Base-by-base conservation (phyloP, 192 early-diverging fungal species). In the Gamsiella multidivaricata region DNA sequence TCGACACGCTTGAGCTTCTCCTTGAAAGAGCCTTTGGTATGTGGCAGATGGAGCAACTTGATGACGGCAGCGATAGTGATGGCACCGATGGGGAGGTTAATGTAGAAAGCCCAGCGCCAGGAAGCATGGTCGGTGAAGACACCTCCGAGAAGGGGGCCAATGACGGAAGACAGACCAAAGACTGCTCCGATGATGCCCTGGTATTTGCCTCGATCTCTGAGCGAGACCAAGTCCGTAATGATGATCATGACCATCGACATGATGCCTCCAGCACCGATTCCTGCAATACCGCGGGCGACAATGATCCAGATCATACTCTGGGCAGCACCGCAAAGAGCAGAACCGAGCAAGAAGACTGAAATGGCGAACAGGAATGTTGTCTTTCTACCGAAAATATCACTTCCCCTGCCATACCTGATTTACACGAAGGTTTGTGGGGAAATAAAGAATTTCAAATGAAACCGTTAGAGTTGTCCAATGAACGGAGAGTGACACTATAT, bases 371-470 rank as follows among this genome's bases (percentile, higher is more conserved):
- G 36, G 68, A 91, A 88, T 29, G 81, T 78, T 15, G 70, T 25
- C 70, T 91, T 93, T 45, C 93, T 86, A n/a, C 93, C 94, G 79
- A 92, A 92, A 41, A 94, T 92, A 70, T 95, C 92, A 46, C 86
- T 76, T 26, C 91, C 73, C 34, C 90, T 89, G 37, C 93, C 92
- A 81, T 90, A 93, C 17, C 81, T 72, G 32, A 73, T 80, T 26
- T 80, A n/a, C n/a, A n/a, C n/a, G n/a, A n/a, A n/a, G n/a, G 41
- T 3, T 43, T 15, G 22, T 49, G 11, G 36, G 28, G 37, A 53
- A 34, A 61, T 14, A 36, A 49, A 58, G 15, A 49, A n/a, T 39
- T 39, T 9, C 5, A 39, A 39, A 39, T 39, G n/a, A n/a, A n/a
- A 39, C 12, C 37, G 7, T 39, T 12, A 39, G 37, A 12, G 37